phyloP scores from a whole-genome alignment of 306 rosid species.

The Hippophae gyantsensis region DNA sequence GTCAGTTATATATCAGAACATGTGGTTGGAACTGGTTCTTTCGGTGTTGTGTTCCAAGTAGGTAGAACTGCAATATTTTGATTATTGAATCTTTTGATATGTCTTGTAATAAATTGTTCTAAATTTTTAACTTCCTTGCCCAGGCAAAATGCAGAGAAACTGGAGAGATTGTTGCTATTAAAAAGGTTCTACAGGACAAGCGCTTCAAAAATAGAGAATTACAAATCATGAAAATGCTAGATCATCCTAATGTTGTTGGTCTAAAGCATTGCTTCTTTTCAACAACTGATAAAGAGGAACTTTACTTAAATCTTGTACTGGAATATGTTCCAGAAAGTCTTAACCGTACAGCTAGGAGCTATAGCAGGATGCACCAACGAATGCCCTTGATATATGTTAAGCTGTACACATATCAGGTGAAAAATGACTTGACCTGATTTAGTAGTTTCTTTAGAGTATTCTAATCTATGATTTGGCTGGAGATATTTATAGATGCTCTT shows the following conservation, averaged over 20 bases:
- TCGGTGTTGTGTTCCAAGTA: constrained; percentile 93
- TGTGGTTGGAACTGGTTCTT: constrained; percentile 94
- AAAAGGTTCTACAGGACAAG: constrained; percentile 98
- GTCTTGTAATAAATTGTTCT: constrained; percentile 1
- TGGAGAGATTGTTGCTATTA: constrained; percentile 95
- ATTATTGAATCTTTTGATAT: constrained; percentile 8
- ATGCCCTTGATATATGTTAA: constrained; percentile 94
- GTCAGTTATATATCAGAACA: constrained; percentile 82
- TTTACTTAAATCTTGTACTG: constrained; percentile 89
- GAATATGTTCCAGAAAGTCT: constrained; percentile 96
- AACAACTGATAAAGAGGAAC: constrained; percentile 86
- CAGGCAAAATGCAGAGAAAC: constrained; percentile 99
- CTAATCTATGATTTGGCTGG: not conserved
- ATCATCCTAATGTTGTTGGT: constrained; percentile 90
- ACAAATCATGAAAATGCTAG: constrained; percentile 98
- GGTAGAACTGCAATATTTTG: constrained; percentile 15
- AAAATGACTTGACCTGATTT: constrained; percentile 3
- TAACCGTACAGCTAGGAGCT: constrained; percentile 78
- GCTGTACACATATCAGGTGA: constrained; percentile 93
- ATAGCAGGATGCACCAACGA: constrained; percentile 82
- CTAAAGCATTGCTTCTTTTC: constrained; percentile 89
- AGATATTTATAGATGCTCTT: not conserved
- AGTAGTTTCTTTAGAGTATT: not conserved
- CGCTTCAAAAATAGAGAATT: constrained; percentile 95
- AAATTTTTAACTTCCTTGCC: constrained; percentile 11